A percentile compares a stretch with the other conserved stretches of the same genome.
Conservation (phyloP, 495 filamentous ascomycete species). For the Thozetella sp. region DNA sequence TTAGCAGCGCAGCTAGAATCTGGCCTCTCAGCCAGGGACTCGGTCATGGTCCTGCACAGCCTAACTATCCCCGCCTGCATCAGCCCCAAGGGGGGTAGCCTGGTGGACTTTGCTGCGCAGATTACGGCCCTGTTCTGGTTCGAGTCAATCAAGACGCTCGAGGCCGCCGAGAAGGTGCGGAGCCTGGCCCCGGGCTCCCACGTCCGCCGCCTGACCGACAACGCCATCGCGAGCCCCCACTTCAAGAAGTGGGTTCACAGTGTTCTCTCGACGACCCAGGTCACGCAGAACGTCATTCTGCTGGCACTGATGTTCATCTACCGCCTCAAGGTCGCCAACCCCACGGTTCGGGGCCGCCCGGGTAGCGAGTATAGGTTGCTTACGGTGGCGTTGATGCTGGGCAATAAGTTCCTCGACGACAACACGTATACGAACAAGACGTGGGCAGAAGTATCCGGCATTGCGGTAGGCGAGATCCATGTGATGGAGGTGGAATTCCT, state of each 20-base stretch:
- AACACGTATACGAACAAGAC: slow-evolving; percentile 99
- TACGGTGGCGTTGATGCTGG: slow-evolving; percentile 96
- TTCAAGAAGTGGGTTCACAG: slow-evolving; percentile 95
- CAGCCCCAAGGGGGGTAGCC: slow-evolving; percentile 68
- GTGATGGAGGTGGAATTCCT: slow-evolving; percentile 99
- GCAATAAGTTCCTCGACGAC: slow-evolving; percentile 98
- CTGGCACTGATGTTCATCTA: slow-evolving; percentile 93
- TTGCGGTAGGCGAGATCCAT: slow-evolving; percentile 93
- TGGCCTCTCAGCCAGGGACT: slow-evolving; percentile 28
- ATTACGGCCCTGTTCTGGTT: slow-evolving; percentile 99
- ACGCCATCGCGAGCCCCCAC: slow-evolving; percentile 74
- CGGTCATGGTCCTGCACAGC: slow-evolving; percentile 58
- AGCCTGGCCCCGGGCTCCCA: slow-evolving; percentile 36
- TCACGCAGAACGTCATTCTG: slow-evolving; percentile 93
- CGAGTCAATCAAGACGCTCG: slow-evolving; percentile 78
- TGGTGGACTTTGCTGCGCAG: slow-evolving; percentile 86
- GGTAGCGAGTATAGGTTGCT: slow-evolving; percentile 96
- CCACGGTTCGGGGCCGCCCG: slow-evolving; percentile 81
- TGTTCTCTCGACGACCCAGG: slow-evolving; percentile 91
- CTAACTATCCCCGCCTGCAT: slow-evolving; percentile 75
- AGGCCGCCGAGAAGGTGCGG: slow-evolving; percentile 68
- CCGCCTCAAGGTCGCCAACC: slow-evolving; percentile 86
- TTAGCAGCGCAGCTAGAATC: slow-evolving; percentile 21
- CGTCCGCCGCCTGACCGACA: slow-evolving; percentile 58
- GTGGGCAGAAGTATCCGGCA: slow-evolving; percentile 97